Evolutionary conservation across 306 rosid species (phyloP).

Genomic region (Prinsepia uniflora): DNA sequence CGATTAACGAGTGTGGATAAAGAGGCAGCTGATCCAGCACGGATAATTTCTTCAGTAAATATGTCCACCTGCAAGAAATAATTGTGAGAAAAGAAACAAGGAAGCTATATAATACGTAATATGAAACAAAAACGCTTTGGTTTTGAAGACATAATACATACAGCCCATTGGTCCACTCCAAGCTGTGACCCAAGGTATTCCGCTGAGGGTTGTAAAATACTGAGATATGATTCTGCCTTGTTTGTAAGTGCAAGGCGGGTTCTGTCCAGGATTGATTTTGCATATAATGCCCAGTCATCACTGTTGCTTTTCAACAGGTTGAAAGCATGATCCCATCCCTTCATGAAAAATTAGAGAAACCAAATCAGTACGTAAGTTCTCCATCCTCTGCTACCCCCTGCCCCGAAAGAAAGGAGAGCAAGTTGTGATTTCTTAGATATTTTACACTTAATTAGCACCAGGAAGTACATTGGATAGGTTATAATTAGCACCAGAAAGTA

Average conservation of each 20-base stretch:
- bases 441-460: slow-evolving; percentile 11
- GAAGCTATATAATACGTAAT: not conserved
- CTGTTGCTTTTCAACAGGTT: slow-evolving; percentile 56
- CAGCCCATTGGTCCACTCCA: slow-evolving; percentile 88
- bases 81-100: slow-evolving; percentile 38
- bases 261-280: slow-evolving; percentile 95
- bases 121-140: slow-evolving; percentile 5
- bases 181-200: slow-evolving; percentile 93
- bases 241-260: slow-evolving; percentile 86
- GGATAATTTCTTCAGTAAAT: slow-evolving; percentile 96
- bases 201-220: slow-evolving; percentile 84
- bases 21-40: slow-evolving; percentile 97
- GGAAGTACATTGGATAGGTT: not conserved
- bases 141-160: slow-evolving; percentile 34
- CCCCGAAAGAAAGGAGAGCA: not conserved
- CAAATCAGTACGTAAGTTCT: slow-evolving; percentile 14
- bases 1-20: slow-evolving; percentile 84
- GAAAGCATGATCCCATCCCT: slow-evolving; percentile 89
- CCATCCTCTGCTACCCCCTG: slow-evolving; percentile 3
- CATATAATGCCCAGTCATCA: slow-evolving; percentile 77
- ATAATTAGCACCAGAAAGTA: too few relatives aligned
- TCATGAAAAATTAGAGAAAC: slow-evolving; percentile 34
- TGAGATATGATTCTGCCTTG: slow-evolving; percentile 81
- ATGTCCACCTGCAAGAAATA: slow-evolving; percentile 67
- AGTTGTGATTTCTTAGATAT: slow-evolving; percentile 13